phyloP scores from a whole-genome alignment of 768 basidiomycete species.

The Lactifluus subvellereus region DNA sequence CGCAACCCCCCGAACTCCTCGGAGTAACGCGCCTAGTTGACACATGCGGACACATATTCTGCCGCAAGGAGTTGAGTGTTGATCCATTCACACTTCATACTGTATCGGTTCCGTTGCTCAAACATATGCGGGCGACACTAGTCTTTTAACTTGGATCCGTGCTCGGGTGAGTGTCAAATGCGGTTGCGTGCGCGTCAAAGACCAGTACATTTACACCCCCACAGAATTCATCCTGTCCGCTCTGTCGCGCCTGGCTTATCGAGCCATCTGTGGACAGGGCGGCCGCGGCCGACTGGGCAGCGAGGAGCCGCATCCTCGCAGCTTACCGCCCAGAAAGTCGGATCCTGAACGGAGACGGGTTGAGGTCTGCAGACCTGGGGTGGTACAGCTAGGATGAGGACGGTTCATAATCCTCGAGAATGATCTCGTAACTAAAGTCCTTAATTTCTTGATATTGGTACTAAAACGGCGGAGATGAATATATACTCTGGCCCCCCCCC shows the following conservation, averaged over 20 bases:
- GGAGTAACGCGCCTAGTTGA: conserved; percentile 57
- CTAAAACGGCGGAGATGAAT: conserved; percentile 3
- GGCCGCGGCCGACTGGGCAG: background rate
- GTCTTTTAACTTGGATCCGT: conserved; percentile 23
- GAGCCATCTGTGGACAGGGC: background rate
- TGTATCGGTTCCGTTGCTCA: conserved; percentile 12
- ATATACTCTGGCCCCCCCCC: conserved; percentile 4
- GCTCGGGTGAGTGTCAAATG: conserved; percentile 13
- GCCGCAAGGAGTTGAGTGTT: conserved; percentile 64
- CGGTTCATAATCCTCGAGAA: background rate
- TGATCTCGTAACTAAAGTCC: conserved; percentile 12
- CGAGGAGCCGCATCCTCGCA: conserved; percentile 7
- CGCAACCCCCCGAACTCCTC: conserved; percentile 58
- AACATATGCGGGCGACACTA: background rate
- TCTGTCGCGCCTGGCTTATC: conserved; percentile 50
- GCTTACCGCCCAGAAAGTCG: conserved; percentile 11
- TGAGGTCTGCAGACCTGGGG: background rate
- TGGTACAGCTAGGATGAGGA: background rate
- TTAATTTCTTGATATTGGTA: background rate
- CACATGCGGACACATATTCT: conserved; percentile 59
- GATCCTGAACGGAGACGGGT: background rate
- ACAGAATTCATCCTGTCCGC: conserved; percentile 61
- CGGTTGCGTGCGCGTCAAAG: background rate
- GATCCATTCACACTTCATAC: conserved; percentile 1
- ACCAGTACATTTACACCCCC: conserved; percentile 14